Conservation (phyloP, 2,329 filamentous ascomycete species). For the Colletotrichum magnum region DNA sequence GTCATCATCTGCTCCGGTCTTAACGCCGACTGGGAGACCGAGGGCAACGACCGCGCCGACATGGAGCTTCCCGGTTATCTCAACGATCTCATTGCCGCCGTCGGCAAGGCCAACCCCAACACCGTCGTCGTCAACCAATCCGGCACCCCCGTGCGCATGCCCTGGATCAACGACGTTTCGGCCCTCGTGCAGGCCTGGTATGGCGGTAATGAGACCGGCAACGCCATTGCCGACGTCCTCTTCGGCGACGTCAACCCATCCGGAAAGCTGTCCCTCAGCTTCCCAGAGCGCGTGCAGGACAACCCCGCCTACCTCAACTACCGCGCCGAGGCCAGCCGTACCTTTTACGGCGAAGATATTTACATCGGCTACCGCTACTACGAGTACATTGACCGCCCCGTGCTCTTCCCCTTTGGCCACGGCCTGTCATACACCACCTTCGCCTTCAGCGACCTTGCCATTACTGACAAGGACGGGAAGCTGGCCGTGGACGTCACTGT, state of each 20-base stretch:
- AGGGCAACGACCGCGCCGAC: conserved; percentile 80
- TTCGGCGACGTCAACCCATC: conserved; percentile 78
- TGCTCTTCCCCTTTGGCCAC: conserved; percentile 79
- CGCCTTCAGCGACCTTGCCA: conserved; percentile 59
- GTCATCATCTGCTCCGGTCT: conserved; percentile 82
- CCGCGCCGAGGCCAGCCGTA: conserved; percentile 72
- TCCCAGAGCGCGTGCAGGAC: conserved; percentile 73
- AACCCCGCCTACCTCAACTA: conserved; percentile 81
- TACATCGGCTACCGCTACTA: conserved; percentile 83
- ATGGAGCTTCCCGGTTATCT: conserved; percentile 79
- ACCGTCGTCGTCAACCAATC: conserved; percentile 79
- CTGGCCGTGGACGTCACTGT: conserved; percentile 63
- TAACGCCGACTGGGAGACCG: conserved; percentile 82
- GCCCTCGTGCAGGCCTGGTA: conserved; percentile 82
- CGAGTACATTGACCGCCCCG: conserved; percentile 70
- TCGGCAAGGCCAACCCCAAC: conserved; percentile 74
- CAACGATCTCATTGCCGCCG: conserved; percentile 76
- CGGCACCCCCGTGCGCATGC: conserved; percentile 78
- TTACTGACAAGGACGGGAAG: conserved; percentile 57
- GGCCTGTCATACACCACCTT: conserved; percentile 81
- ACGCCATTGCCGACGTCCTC: conserved; percentile 79
- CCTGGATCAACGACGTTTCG: conserved; percentile 68
- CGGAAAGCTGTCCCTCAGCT: conserved; percentile 81
- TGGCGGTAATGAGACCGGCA: conserved; percentile 81
- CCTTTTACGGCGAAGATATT: conserved; percentile 79